These are phyloP conservation scores for Vicia sativa DNA, from an alignment of 306 rosid species.

Conservation along the genomic window DNA sequence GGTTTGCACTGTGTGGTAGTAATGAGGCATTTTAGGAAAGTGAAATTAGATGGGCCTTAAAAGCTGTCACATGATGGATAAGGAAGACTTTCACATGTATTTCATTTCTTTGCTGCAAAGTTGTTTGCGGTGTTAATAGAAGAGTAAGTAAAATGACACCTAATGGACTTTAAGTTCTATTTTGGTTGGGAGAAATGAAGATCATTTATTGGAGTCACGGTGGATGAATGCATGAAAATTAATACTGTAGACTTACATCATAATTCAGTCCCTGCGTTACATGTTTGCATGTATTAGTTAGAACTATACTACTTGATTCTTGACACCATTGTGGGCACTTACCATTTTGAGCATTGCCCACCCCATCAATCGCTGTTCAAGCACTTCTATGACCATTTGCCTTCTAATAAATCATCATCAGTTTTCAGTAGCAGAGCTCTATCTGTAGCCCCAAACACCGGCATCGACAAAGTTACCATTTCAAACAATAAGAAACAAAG, in stretches of 20 bases:
- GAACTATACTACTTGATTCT: conserved; percentile 8
- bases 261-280: conserved; percentile 3
- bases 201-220: conserved; percentile 33
- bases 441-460: neutral
- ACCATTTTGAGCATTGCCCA: neutral
- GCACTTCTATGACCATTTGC: neutral
- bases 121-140: conserved; percentile 37
- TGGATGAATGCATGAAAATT: conserved; percentile 37
- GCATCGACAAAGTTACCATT: neutral
- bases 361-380: no score
- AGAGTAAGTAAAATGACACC: conserved; percentile 31
- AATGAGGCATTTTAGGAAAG: conserved; percentile 40
- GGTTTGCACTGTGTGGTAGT: conserved; percentile 64
- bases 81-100: conserved; percentile 42
- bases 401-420: neutral
- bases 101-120: conserved; percentile 45
- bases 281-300: neutral
- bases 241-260: conserved; percentile 14
- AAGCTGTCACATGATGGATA: conserved; percentile 50
- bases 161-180: conserved; percentile 23
- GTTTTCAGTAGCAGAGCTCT: neutral
- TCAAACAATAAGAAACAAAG: neutral
- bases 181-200: conserved; percentile 42
- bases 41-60: conserved; percentile 51
- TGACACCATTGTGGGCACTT: neutral